Evolutionary conservation across 768 basidiomycete genomes (phyloP).

Genomic region (Phaeotremella fagi): DNA sequence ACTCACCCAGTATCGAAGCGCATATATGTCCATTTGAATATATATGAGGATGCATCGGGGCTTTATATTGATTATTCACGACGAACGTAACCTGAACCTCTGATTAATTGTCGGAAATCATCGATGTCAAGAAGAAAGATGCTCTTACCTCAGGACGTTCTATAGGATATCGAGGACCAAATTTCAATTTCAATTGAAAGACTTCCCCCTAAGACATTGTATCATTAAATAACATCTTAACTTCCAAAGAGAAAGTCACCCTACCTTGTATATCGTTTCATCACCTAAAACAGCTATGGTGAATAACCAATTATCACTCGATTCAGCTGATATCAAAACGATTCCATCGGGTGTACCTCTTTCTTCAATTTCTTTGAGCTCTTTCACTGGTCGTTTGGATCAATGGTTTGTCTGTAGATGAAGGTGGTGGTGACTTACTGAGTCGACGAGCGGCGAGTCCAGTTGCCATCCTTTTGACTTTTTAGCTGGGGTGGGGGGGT

Average conservation of each 20-base stretch:
- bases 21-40: constrained; percentile 47
- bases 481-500: too few species aligned
- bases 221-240: background rate
- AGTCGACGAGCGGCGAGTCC: constrained; percentile 26
- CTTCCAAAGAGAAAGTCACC: background rate
- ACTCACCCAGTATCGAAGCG: constrained; percentile 40
- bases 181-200: constrained; percentile 36
- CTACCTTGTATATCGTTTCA: constrained; percentile 38
- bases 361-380: constrained; percentile 36
- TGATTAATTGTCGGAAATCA: background rate
- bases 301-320: constrained; percentile 38
- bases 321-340: constrained; percentile 26
- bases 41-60: constrained; percentile 44
- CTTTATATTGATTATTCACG: constrained; percentile 25
- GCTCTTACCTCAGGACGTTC: constrained; percentile 35
- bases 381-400: constrained; percentile 31
- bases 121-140: background rate
- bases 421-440: constrained; percentile 9
- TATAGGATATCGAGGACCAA: constrained; percentile 36
- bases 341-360: constrained; percentile 43
- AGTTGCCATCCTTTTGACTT: constrained; percentile 4
- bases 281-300: constrained; percentile 36
- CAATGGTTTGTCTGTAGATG: background rate
- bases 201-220: constrained; percentile 27
- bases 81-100: constrained; percentile 38